Base-by-base conservation (phyloP, 768 basidiomycete genomes). In the Mycena sanguinolenta region DNA sequence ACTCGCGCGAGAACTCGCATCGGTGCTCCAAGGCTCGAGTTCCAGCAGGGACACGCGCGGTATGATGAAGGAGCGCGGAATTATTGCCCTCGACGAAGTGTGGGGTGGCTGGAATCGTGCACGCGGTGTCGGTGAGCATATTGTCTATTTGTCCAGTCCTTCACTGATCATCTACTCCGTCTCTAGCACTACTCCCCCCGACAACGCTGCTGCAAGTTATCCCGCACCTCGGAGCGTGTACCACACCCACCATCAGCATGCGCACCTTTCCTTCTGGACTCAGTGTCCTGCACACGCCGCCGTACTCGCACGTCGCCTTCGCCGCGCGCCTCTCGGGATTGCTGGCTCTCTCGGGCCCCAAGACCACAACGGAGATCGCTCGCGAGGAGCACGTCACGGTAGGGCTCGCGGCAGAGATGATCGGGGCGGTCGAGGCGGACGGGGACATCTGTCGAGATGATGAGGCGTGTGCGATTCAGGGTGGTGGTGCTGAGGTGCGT, bases 131-230 rank as follows among this genome's bases (percentile, higher is more conserved):
- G 62, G 62, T 63, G 10, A 6, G 62, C 28, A 14, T 8, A 0
- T 25, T 28, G 25, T 23, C 23, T 17, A 0, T 14, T 58, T 42
- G 4, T 27, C 17, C 16, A 2, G 2, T 39, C 38, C 8, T 16
- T 32, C 21, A 16, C 16, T 42, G 16, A n/a, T n/a, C 16, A 10
- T 28, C 30, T 49, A 30, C 8, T 25, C 42, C 12, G 10, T 27
- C 6, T 23, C 16, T 42, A 96, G 97, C 97, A 6, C 88, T 99
- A 42, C 90, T 99, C 50, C 92, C 97, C 5, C 98, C 97, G 5
- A 86, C 92, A 32, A 95, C 94, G 3, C 90, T 98, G 76, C 83
- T 94, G n/a, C 87, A 90, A 59, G 90, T 91, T 16, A 75, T 96
- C 8, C 91, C 92, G 0, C 88, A 88, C 64, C 85, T 99, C 17